These are phyloP conservation scores for Sclerotiophoma versabilis DNA, from an alignment of 2,329 filamentous ascomycete genomes.

Conservation along the genomic window DNA sequence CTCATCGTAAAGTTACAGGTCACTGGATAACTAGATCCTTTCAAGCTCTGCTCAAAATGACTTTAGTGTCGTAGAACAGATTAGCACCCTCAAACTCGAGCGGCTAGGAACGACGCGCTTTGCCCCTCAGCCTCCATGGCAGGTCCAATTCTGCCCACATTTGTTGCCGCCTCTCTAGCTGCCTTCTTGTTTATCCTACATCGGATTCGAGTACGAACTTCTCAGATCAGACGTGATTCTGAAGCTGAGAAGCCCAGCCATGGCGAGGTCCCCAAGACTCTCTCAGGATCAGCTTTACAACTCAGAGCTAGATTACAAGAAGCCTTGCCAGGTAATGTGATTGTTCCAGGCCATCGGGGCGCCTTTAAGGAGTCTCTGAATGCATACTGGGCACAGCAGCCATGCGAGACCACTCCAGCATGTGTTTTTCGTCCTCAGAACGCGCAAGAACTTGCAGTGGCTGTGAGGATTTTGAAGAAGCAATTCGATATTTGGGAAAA, in stretches of 20 bases:
- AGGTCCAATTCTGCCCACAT: background rate
- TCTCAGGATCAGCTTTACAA: constrained; percentile 16
- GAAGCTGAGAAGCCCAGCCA: constrained; percentile 18
- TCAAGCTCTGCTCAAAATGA: background rate
- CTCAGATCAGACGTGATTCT: constrained; percentile 15
- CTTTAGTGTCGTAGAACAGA: background rate
- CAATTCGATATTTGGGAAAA: constrained; percentile 38
- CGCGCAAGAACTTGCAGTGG: constrained; percentile 37
- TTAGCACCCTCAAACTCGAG: too few species aligned
- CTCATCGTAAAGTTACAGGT: background rate
- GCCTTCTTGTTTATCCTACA: constrained; percentile 3
- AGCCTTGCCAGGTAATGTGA: constrained; percentile 22
- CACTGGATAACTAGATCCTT: background rate
- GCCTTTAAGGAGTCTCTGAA: constrained; percentile 23
- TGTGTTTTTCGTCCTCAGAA: constrained; percentile 42
- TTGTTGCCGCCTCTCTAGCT: background rate
- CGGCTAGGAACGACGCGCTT: background rate
- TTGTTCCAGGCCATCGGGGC: constrained; percentile 7
- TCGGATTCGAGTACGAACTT: constrained; percentile 15
- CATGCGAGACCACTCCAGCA: constrained; percentile 40
- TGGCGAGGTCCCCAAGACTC: constrained; percentile 1
- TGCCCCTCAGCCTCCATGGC: background rate
- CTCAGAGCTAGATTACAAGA: constrained; percentile 18
- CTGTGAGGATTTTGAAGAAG: constrained; percentile 38
- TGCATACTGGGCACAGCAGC: constrained; percentile 44